phyloP scores from a whole-genome alignment of 768 basidiomycete genomes.

The Cubamyces lactineus region DNA sequence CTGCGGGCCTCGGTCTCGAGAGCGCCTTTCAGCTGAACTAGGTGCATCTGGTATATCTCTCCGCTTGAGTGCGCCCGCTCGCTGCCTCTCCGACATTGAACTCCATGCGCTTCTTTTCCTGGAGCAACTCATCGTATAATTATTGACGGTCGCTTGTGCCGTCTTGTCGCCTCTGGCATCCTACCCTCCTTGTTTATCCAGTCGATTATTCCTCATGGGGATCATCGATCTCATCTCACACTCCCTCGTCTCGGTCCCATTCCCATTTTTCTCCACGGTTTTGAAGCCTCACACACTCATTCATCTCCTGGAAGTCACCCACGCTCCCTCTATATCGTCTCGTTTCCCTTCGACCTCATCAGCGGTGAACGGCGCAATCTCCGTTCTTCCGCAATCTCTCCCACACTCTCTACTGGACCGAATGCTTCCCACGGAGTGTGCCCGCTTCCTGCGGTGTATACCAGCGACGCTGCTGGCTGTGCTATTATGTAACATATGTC shows the following conservation, averaged over 20 bases:
- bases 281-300: constrained; percentile 11
- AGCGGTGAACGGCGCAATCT: neutral
- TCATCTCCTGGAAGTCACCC: neutral
- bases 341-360: neutral
- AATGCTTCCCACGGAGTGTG: constrained; percentile 3
- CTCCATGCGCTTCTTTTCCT: neutral
- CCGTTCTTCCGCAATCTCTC: neutral
- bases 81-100: neutral
- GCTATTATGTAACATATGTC: constrained; percentile 24
- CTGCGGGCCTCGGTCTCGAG: constrained; percentile 49
- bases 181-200: constrained; percentile 10
- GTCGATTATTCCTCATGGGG: constrained; percentile 8
- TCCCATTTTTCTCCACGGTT: neutral
- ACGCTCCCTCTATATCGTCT: neutral
- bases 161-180: constrained; percentile 9
- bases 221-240: neutral
- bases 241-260: constrained; percentile 4
- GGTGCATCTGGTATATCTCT: constrained; percentile 15
- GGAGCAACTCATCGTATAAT: constrained; percentile 8
- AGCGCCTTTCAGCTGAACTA: constrained; percentile 74
- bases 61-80: neutral
- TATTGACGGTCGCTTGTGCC: constrained; percentile 10
- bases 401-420: neutral
- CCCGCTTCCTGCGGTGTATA: constrained; percentile 21
- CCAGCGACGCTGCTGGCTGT: constrained; percentile 24